phyloP scores from a whole-genome alignment of 1,284 basidiomycete genomes.

The Ustilago hordei region DNA sequence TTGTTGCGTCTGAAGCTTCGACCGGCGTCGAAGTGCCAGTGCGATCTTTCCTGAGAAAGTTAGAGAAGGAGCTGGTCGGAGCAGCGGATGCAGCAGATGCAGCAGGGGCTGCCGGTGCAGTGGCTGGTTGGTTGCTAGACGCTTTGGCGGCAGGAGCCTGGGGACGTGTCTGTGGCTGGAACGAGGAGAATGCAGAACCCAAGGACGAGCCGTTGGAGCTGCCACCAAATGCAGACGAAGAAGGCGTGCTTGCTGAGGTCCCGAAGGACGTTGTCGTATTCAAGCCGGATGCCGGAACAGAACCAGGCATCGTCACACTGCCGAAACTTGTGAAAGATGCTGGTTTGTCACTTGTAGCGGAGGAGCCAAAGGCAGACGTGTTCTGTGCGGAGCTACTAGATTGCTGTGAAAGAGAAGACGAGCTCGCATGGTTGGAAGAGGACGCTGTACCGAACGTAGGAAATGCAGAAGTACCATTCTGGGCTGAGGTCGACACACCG shows the following conservation, averaged over 20 bases:
- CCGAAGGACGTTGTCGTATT: background rate
- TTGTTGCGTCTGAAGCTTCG: conserved; percentile 6
- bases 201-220: conserved; percentile 6
- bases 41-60: conserved; percentile 48
- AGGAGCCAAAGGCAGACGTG: conserved; percentile 29
- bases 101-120: background rate
- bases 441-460: conserved; percentile 3
- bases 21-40: conserved; percentile 30
- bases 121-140: conserved; percentile 1
- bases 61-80: conserved; percentile 44
- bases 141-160: background rate
- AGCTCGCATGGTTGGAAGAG: conserved; percentile 14
- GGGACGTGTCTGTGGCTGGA: background rate
- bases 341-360: background rate
- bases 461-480: background rate
- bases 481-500: background rate
- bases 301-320: background rate
- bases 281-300: background rate
- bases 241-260: conserved; percentile 5
- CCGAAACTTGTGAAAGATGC: conserved; percentile 13
- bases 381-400: conserved; percentile 5
- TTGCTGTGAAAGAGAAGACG: conserved; percentile 14
- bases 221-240: conserved; percentile 21
- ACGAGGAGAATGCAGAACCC: conserved; percentile 19
- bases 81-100: conserved; percentile 14